A percentile compares a stretch with the other conserved stretches of the same genome.
These are phyloP conservation scores for Wallemia ichthyophaga DNA, from an alignment of 1,284 basidiomycete genomes.

Conservation along the genomic window DNA sequence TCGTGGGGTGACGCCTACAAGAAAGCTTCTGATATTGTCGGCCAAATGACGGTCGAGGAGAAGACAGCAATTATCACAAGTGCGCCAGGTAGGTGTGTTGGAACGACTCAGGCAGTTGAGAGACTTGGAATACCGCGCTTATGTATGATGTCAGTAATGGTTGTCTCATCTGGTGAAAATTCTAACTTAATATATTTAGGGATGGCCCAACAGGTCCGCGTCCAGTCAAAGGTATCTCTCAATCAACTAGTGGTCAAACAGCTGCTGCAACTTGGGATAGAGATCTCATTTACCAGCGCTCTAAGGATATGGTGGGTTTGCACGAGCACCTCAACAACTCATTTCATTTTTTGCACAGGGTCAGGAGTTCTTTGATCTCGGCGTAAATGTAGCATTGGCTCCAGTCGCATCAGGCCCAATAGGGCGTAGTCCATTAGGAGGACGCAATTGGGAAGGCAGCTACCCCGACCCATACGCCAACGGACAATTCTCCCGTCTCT, in stretches of 20 bases:
- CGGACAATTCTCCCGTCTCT: constrained; percentile 14
- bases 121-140: constrained; percentile 4
- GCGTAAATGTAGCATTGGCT: constrained; percentile 6
- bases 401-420: constrained; percentile 18
- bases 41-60: constrained; percentile 18
- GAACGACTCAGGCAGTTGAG: constrained; percentile 16
- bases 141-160: neutral
- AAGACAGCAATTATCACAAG: constrained; percentile 16
- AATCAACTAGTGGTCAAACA: constrained; percentile 20
- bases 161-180: constrained; percentile 13
- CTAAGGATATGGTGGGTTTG: constrained; percentile 17
- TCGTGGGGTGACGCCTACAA: neutral
- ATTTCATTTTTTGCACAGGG: no score
- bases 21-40: constrained; percentile 7
- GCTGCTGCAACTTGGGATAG: constrained; percentile 20
- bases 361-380: constrained; percentile 18
- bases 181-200: constrained; percentile 30
- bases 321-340: no score
- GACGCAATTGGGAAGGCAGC: constrained; percentile 18
- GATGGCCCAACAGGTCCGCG: constrained; percentile 29
- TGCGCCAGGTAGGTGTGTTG: constrained; percentile 26
- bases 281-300: constrained; percentile 17
- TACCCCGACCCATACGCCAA: constrained; percentile 17
- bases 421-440: constrained; percentile 15
- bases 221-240: constrained; percentile 17